Conservation (phyloP, 1,284 basidiomycete genomes). For the Flammula alnicola region DNA sequence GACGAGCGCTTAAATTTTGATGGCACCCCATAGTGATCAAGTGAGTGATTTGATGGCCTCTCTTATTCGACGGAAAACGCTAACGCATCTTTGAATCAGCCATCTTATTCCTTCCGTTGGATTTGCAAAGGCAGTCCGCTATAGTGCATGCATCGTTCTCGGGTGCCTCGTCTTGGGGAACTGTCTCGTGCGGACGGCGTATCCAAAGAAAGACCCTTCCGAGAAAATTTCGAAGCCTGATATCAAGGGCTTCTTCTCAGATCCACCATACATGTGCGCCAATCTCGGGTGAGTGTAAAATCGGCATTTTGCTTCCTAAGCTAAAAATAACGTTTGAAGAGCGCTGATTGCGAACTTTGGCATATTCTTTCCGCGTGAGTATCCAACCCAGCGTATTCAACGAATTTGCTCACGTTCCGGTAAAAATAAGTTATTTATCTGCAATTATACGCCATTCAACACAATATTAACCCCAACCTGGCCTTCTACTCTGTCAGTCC, state of each 20-base stretch:
- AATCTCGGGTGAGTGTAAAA: constrained; percentile 38
- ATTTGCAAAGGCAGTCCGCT: constrained; percentile 28
- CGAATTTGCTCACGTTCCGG: constrained; percentile 26
- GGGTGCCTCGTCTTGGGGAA: constrained; percentile 27
- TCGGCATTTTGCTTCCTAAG: background rate
- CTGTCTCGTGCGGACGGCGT: constrained; percentile 40
- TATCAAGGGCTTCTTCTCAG: constrained; percentile 35
- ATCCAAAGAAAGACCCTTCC: constrained; percentile 32
- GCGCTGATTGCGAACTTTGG: constrained; percentile 16
- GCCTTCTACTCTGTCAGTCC: constrained; percentile 53
- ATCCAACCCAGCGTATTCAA: background rate
- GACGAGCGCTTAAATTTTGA: constrained; percentile 34
- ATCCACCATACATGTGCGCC: constrained; percentile 43
- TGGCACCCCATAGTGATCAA: constrained; percentile 36
- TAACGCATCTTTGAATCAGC: constrained; percentile 11
- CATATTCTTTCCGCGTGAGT: constrained; percentile 20
- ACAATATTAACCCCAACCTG: constrained; percentile 43
- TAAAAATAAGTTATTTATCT: constrained; percentile 53
- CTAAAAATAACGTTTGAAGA: constrained; percentile 2
- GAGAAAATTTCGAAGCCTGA: constrained; percentile 25
- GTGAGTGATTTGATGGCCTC: constrained; percentile 16
- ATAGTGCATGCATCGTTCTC: constrained; percentile 27
- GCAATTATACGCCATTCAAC: constrained; percentile 49
- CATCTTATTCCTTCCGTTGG: constrained; percentile 28
- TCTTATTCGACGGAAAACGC: background rate